Base-by-base conservation (phyloP, 2,329 filamentous ascomycete genomes). In the Colletotrichum salicis region DNA sequence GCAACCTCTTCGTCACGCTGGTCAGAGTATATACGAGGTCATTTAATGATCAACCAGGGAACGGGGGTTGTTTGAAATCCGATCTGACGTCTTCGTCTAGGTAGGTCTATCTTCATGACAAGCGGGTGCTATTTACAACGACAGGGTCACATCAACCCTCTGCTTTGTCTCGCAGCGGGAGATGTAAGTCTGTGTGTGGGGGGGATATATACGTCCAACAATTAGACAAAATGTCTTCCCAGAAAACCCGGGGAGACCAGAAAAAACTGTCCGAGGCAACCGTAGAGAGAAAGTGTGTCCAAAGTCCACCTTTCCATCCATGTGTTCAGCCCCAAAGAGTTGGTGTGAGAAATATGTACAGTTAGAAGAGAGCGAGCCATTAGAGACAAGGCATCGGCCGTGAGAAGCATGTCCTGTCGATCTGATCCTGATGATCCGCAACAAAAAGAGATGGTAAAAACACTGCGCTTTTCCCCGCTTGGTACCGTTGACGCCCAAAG, bases 401-500 rank as follows among this genome's bases (percentile, higher is more conserved):
- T 69, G 45, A 60, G 31, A 69, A 69, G 59, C 48, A 48, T 64
- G 59, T 37, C 45, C 59, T 61, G 64, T 67, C 57, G 56, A 45
- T 22, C 19, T 45, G 61, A 64, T 55, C 59, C 35, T 48, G 65
- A 55, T 55, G 48, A 64, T 64, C 51, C 31, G 24, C 54, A 67
- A 58, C 8, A 33, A 29, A 51, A 31, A 45, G 54, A 54, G 27
- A 35, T 15, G 8, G 51, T 19, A 31, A 58, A 59, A 58, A 41
- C 45, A 59, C 48, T 35, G 35, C 62, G 64, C 63, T 73, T 66
- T 58, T 70, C 58, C 58, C 58, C 55, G 69, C 58, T 69, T 71
- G 54, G 59, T 69, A 69, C 69, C 65, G 59, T 69, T 71, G 69
- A 71, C 69, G 69, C 69, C 69, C 69, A 71, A 71, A 71, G 64